Evolutionary conservation across 306 rosid species (phyloP), one percentile per base, ranked within the genome.

Genomic region (Arachis hypogaea): DNA sequence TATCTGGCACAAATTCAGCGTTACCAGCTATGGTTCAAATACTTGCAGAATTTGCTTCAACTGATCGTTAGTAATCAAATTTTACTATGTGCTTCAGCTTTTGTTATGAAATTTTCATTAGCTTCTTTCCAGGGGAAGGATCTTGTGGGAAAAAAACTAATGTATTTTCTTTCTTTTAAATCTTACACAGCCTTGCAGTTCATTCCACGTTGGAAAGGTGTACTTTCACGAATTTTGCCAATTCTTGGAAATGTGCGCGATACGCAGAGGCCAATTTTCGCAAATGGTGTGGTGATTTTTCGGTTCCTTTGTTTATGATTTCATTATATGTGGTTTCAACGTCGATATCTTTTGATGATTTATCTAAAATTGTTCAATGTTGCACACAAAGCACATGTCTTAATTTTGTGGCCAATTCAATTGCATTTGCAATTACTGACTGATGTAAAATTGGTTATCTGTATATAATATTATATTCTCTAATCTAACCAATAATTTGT

Each of bases 181-280:
- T 85, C 47, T 80, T 73, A 63, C 88, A 75, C 87, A 93, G 98
- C 96, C 59, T 70, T 85, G 80, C 96, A 88, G 88, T 93, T 93
- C 82, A 88, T 95, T 56, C 98, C 94, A 9, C 92, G 90, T 66
- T 78, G 93, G 83, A 93, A 91, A 89, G 88, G 84, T 78, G 97
- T 93, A 64, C 97, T 93, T 72, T 93, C 98, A 38, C 90, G 97
- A 71, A 91, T 93, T 81, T 80, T 93, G 79, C 98, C 98, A 63
- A 85, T 93, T 78, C 92, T 91, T 69, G 98, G 98, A 82, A 93
- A 81, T 89, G 98, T 91, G 62, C 89, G 98, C 45, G 98, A 93
- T 56, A 78, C 72, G 69, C 86, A 93, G 65, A 82, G 97, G 66
- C 92, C 97, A 41, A 86, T 91, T 80, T 93, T 91, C 79, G 97